Conservation (phyloP, 768 basidiomycete genomes). For the Mrakia gelida region DNA sequence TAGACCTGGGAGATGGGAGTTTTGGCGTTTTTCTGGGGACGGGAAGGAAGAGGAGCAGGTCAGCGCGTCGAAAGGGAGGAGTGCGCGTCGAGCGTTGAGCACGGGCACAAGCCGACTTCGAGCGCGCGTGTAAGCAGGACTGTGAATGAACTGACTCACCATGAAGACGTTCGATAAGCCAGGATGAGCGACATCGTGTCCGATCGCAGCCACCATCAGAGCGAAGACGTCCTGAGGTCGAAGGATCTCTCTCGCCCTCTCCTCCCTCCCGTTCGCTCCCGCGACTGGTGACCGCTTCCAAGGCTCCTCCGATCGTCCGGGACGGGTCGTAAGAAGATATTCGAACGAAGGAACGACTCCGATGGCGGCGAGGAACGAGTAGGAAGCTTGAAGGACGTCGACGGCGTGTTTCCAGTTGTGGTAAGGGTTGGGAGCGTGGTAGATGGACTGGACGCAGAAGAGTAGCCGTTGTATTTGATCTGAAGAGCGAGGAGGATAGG, state of each 20-base stretch:
- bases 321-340: constrained; percentile 52
- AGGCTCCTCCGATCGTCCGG: constrained; percentile 33
- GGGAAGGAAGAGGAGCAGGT: neutral
- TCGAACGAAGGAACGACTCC: constrained; percentile 74
- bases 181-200: constrained; percentile 96
- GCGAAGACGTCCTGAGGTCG: constrained; percentile 71
- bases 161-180: constrained; percentile 91
- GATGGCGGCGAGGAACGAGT: constrained; percentile 73
- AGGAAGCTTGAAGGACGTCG: constrained; percentile 90
- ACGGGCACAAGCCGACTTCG: neutral
- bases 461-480: constrained; percentile 73
- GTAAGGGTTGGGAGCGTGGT: constrained; percentile 86
- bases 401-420: constrained; percentile 97
- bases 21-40: constrained; percentile 80
- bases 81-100: neutral
- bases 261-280: constrained; percentile 28
- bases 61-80: neutral
- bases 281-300: constrained; percentile 37
- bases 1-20: constrained; percentile 83
- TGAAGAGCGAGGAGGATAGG: constrained; percentile 41
- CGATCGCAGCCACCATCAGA: constrained; percentile 84
- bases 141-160: constrained; percentile 81
- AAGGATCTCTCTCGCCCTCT: constrained; percentile 40
- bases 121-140: too few relatives aligned
- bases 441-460: constrained; percentile 79